Base-by-base conservation (phyloP, 768 basidiomycete genomes). In the Pisolithus microcarpus region DNA sequence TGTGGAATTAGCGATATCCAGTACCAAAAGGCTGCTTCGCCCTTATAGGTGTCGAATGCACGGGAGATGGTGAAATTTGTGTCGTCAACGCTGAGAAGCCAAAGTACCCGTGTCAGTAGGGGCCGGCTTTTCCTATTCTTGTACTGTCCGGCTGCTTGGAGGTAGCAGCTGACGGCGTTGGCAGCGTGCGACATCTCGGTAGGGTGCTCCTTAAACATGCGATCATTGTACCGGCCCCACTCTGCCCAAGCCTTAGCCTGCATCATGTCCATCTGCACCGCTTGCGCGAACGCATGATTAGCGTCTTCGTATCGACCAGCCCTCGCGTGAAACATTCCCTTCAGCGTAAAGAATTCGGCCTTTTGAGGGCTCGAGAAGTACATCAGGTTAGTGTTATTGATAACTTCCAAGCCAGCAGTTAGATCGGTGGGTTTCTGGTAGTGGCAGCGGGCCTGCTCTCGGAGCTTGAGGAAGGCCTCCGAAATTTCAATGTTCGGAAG, bases 401-500 rank as follows among this genome's bases (percentile, higher is more conserved):
- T 99, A 50, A 96, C 93, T 64, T 99, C 96, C 40, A 99, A 72
- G 24, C 96, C 96, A 4, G 91, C 90, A 58, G 90, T 85, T 52
- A 96, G 80, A 64, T 97, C 93, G 53, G 87, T 87, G 0, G 90
- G 88, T 61, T 89, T 92, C 66, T 96, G 94, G 68, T 95, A 97
- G 72, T 96, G 93, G 60, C 95, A 97, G 34, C 94, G 86, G 6
- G 96, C 96, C 69, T 99, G 96, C 67, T 99, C 96, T 44, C 96
- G 84, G 28, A 99, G 81, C 68, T 99, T 99, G 52, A 99, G 75
- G 76, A 99, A 99, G 1, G 96, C 96, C 65, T 99, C 96, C 3
- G 96, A 95, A 54, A 99, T 99, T 71, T 99, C 96, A 68, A 99
- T 99, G 65, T 99, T 99, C 19, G 96, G 96, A 18, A 99, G 75